These are phyloP conservation scores for Lunasporangiospora selenospora DNA, from an alignment of 192 early-diverging fungal genomes.

Conservation along the genomic window DNA sequence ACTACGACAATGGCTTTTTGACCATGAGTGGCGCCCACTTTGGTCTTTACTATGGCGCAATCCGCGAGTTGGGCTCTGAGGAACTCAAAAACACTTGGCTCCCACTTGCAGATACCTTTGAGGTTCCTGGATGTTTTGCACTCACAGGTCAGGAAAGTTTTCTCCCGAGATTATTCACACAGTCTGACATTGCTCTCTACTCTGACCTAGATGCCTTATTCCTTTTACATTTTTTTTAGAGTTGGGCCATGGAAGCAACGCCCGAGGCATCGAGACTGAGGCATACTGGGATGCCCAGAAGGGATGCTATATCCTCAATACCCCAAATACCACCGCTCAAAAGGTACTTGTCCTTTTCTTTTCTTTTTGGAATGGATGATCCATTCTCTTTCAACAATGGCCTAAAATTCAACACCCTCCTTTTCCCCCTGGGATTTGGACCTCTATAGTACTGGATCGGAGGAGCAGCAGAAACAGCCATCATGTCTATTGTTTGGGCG, in stretches of 20 bases:
- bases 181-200: background rate
- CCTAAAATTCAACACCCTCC: background rate
- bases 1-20: constrained; percentile 8
- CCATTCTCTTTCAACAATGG: background rate
- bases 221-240: background rate
- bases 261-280: constrained; percentile 16
- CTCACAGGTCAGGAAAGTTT: constrained; percentile 4
- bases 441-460: constrained; percentile 28
- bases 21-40: constrained; percentile 11
- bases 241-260: constrained; percentile 16
- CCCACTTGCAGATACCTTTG: constrained; percentile 16
- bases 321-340: constrained; percentile 13
- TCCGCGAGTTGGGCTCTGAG: constrained; percentile 17
- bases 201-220: too few relatives aligned
- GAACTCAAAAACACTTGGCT: constrained; percentile 10
- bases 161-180: too few relatives aligned
- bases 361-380: too few relatives aligned
- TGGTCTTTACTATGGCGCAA: constrained; percentile 13
- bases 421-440: background rate
- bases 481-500: constrained; percentile 13
- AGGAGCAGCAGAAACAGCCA: constrained; percentile 11
- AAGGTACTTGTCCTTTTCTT: background rate
- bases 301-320: constrained; percentile 19
- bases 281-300: constrained; percentile 15
- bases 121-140: constrained; percentile 14